These are phyloP conservation scores for Geotrichum carabidarum DNA, from an alignment of 1,139 yeast genomes.

Conservation along the genomic window DNA sequence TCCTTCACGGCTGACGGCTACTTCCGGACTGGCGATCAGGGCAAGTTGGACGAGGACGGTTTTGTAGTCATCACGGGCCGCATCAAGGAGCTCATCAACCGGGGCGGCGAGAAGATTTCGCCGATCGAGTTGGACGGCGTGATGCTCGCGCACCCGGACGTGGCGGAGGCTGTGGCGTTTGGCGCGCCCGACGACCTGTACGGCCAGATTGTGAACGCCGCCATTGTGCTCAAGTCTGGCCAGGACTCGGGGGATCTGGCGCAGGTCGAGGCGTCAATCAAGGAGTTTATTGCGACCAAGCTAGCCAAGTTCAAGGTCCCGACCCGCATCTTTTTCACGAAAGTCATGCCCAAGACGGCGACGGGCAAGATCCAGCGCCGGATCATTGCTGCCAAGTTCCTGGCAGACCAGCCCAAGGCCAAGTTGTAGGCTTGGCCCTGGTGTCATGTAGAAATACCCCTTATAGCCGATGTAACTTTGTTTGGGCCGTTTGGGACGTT, in stretches of 20 bases:
- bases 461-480: background rate
- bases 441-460: background rate
- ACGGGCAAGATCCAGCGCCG: conserved; percentile 68
- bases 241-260: conserved; percentile 19
- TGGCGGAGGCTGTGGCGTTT: conserved; percentile 62
- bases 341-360: conserved; percentile 61
- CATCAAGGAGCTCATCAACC: conserved; percentile 59
- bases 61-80: conserved; percentile 58
- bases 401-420: conserved; percentile 27
- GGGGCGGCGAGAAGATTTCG: conserved; percentile 67
- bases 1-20: conserved; percentile 53
- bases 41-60: conserved; percentile 54
- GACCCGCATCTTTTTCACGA: conserved; percentile 50
- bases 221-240: conserved; percentile 50
- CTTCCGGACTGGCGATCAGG: conserved; percentile 73
- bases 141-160: conserved; percentile 51
- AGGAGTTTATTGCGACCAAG: conserved; percentile 42
- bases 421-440: conserved; percentile 24
- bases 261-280: conserved; percentile 43
- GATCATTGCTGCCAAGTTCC: conserved; percentile 46
- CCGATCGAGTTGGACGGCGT: conserved; percentile 61
- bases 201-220: conserved; percentile 65
- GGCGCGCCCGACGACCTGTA: conserved; percentile 59
- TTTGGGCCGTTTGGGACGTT: background rate
- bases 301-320: conserved; percentile 58